Evolutionary conservation across 169 alveolate species (phyloP).

Genomic region (Plasmodium fragile): DNA sequence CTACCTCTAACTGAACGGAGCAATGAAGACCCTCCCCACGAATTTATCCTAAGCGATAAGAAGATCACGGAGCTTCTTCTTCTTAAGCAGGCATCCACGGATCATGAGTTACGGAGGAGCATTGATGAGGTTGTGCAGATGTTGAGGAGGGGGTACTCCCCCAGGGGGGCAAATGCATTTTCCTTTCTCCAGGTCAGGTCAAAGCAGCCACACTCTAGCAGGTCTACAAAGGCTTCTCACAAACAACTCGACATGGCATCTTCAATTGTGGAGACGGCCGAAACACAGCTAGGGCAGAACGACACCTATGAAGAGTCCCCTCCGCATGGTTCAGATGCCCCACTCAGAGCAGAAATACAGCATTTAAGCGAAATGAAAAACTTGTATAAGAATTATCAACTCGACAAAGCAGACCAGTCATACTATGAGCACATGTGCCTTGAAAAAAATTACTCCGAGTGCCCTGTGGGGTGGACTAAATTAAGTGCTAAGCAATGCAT

Average conservation of each 20-base stretch:
- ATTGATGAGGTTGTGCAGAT: conserved; percentile 46
- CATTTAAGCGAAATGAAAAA: conserved; percentile 22
- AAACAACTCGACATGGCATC: not conserved
- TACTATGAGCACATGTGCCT: conserved; percentile 13
- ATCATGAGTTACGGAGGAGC: conserved; percentile 60
- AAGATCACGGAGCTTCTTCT: conserved; percentile 79
- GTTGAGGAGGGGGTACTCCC: not conserved
- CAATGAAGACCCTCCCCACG: conserved; percentile 3
- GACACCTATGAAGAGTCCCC: not conserved
- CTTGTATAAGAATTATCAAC: conserved; percentile 6
- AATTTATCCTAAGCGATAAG: conserved; percentile 71
- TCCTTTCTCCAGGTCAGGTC: not conserved
- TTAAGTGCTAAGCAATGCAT: conserved; percentile 19
- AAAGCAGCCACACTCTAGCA: not conserved
- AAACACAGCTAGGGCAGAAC: not conserved
- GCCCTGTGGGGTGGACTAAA: conserved; percentile 62
- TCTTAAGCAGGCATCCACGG: conserved; percentile 74
- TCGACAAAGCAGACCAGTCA: conserved; percentile 23
- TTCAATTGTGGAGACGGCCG: not conserved
- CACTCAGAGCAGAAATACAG: not conserved
- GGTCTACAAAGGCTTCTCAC: not conserved
- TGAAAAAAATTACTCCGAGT: conserved; percentile 25
- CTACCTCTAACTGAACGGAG: conserved; percentile 47
- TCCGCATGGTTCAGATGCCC: not conserved
- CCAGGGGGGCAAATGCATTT: not conserved